Evolutionary conservation across 1,139 yeast genomes (phyloP), one percentile per base, ranked within the genome.

Genomic region (Debaryomyces coudertii): DNA sequence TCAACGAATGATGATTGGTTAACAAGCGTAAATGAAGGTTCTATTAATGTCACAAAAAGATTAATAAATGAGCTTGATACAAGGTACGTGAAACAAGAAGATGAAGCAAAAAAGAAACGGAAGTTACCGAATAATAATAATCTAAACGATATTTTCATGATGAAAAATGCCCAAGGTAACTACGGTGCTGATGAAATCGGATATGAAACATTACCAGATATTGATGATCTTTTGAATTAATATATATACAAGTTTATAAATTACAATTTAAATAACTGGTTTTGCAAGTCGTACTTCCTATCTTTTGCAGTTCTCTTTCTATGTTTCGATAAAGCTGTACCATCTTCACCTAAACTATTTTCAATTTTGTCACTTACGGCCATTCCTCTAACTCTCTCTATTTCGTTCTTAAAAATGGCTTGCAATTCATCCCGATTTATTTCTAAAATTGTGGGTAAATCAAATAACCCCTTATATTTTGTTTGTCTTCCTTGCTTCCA

Each of bases 401-500:
- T 57, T 54, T 75, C 80, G 16, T 52, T 55, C 25, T 62, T 60
- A 31, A 63, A 54, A 23, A 68, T 47, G 28, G 54, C 50, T 35
- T 55, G 58, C 36, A 73, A 53, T 12, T 64, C 63, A 5, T 57
- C 52, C 0, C 63, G 65, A 24, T 65, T 62, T 3, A 59, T 50
- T 29, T 69, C 71, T 29, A 63, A 44, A 22, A 74, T 68, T 1
- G 76, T 69, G 5, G 62, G 65, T 34, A 65, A 53, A 42, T 75
- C 80, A 50, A 75, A 72, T 9, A 73, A 53, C 1, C 74, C 77
- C 37, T 53, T 58, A 50, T 63, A 69, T 34, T 58, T 57, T 8
- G 51, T 46, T 22, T 53, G 64, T 50, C 74, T 71, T 1, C 92
- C 95, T 50, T 79, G 82, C 46, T 83, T 77, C 84, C 88, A 87